Conservation (phyloP, 257 asterid genomes). For the Solanum pennellii region DNA sequence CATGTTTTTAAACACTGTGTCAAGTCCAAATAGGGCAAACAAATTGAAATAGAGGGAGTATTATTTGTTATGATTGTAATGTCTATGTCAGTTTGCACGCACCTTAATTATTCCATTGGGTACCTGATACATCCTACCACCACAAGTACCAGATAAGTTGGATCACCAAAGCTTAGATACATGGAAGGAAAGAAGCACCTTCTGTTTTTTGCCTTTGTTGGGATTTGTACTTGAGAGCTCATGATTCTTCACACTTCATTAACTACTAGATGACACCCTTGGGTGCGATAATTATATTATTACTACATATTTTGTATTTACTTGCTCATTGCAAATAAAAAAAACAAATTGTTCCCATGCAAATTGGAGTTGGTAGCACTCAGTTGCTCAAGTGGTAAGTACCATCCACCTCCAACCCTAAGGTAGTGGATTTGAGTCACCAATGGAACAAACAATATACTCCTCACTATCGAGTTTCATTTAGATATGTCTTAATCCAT, state of each 20-base stretch:
- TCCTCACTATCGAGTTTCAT: not conserved
- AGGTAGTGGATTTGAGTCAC: not conserved
- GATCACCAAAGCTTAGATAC: not conserved
- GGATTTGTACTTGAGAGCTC: not conserved
- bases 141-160: not conserved
- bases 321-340: not conserved
- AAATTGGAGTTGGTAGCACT: not conserved
- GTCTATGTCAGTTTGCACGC: not conserved
- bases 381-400: not conserved
- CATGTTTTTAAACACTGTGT: no score
- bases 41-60: no score
- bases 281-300: not conserved
- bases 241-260: not conserved
- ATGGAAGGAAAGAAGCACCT: not conserved
- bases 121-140: not conserved
- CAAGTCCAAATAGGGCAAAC: no score
- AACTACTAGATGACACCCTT: not conserved
- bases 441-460: not conserved
- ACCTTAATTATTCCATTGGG: not conserved
- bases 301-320: not conserved
- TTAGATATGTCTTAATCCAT: not conserved
- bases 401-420: not conserved
- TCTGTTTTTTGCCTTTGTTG: not conserved
- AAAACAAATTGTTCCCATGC: not conserved
- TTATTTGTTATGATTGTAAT: not conserved